phyloP scores from a whole-genome alignment of 2,329 filamentous ascomycete genomes.

The Xylaria sp. region DNA sequence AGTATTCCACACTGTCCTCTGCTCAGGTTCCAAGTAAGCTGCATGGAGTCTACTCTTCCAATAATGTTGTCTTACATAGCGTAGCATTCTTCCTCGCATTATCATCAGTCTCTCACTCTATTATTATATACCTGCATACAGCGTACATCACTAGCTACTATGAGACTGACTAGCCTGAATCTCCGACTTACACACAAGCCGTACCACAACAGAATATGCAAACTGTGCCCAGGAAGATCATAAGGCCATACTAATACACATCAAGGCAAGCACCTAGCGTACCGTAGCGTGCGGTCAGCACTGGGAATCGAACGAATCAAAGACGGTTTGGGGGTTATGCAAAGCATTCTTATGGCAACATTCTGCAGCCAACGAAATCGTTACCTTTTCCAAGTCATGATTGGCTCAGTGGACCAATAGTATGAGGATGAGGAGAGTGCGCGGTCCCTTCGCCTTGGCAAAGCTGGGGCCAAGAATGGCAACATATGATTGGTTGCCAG shows the following conservation, averaged over 20 bases:
- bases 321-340: slow-evolving; percentile 24
- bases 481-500: slow-evolving; percentile 24
- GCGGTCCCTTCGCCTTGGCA: slow-evolving; percentile 28
- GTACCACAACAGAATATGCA: neutral
- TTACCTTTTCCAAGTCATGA: slow-evolving; percentile 12
- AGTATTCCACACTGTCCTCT: neutral
- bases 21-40: neutral
- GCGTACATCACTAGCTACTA: neutral
- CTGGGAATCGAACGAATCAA: slow-evolving; percentile 32
- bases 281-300: slow-evolving; percentile 1
- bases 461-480: slow-evolving; percentile 22
- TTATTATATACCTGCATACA: neutral
- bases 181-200: neutral
- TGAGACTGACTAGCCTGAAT: neutral
- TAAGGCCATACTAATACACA: neutral
- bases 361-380: slow-evolving; percentile 29
- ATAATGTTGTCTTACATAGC: slow-evolving; percentile 3
- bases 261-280: slow-evolving; percentile 1
- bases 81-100: neutral
- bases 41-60: neutral
- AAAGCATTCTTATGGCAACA: slow-evolving; percentile 24
- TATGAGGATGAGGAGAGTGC: neutral
- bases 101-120: neutral
- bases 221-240: too few species aligned
- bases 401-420: slow-evolving; percentile 18